Percentiles rank a stretch among this genome's conserved stretches.
phyloP scores from a whole-genome alignment of 1,284 basidiomycete genomes.

The Rhodotorula mucilaginosa region DNA sequence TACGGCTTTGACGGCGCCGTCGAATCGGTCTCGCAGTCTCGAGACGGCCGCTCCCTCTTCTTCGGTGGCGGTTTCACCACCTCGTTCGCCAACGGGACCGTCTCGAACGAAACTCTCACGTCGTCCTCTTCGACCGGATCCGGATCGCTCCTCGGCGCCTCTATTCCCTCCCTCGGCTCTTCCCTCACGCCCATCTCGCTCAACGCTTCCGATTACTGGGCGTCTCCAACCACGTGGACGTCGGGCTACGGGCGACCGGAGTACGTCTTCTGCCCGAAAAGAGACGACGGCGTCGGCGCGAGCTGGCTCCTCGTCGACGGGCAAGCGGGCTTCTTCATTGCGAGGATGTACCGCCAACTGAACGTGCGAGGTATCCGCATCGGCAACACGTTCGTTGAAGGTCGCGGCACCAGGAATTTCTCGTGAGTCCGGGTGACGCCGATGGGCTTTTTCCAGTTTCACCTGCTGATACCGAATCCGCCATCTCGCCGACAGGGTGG shows the following conservation, averaged over 20 bases:
- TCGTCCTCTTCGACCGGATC: conserved; percentile 28
- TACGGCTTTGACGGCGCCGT: conserved; percentile 78
- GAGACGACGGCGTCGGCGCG: conserved; percentile 69
- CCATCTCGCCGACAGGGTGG: conserved; percentile 38
- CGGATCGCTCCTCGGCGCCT: conserved; percentile 49
- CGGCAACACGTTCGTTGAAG: conserved; percentile 80
- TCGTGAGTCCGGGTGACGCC: conserved; percentile 57
- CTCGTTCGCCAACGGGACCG: conserved; percentile 34
- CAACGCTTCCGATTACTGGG: conserved; percentile 59
- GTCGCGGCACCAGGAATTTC: conserved; percentile 79
- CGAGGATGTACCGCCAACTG: conserved; percentile 69
- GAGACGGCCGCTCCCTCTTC: conserved; percentile 70
- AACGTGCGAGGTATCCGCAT: conserved; percentile 76
- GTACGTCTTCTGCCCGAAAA: conserved; percentile 78
- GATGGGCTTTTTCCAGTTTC: no score
- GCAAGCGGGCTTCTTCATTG: conserved; percentile 66
- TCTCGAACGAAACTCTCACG: conserved; percentile 42
- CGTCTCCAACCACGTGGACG: conserved; percentile 66
- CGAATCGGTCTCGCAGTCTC: conserved; percentile 70
- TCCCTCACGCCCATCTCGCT: conserved; percentile 81
- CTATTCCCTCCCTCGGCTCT: conserved; percentile 71
- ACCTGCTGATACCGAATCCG: no score
- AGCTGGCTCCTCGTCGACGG: conserved; percentile 80
- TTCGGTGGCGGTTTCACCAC: conserved; percentile 77
- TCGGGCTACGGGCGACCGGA: conserved; percentile 66